Percentiles rank a stretch among this genome's conserved stretches.
Conservation (phyloP, 306 rosid genomes). For the Morella rubra region DNA sequence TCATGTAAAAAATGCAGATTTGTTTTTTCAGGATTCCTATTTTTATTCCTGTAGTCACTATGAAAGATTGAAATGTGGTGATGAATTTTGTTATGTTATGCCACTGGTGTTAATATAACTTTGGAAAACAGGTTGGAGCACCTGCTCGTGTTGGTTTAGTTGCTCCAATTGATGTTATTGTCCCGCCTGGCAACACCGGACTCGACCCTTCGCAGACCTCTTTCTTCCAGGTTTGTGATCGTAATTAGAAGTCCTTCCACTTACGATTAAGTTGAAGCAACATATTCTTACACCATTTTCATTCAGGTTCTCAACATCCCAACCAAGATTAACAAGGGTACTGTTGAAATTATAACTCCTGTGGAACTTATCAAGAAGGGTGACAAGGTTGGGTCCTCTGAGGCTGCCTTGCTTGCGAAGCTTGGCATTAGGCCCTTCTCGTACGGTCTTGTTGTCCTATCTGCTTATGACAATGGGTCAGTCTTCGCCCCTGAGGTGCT, state of each 20-base stretch:
- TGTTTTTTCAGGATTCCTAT: background rate
- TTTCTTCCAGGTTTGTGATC: slow-evolving; percentile 73
- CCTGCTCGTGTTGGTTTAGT: slow-evolving; percentile 99
- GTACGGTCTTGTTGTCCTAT: slow-evolving; percentile 70
- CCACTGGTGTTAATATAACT: background rate
- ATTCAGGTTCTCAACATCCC: slow-evolving; percentile 83
- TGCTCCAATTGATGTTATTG: slow-evolving; percentile 93
- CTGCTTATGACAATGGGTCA: slow-evolving; percentile 79
- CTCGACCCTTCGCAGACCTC: slow-evolving; percentile 95
- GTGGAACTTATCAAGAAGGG: slow-evolving; percentile 94
- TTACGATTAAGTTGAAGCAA: no score
- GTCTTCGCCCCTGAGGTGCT: slow-evolving; percentile 90
- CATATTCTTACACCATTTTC: background rate
- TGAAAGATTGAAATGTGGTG: background rate
- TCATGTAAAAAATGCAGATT: no score
- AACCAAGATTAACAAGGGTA: slow-evolving; percentile 92
- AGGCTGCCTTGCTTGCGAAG: slow-evolving; percentile 92
- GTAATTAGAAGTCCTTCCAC: background rate
- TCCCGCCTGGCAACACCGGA: slow-evolving; percentile 96
- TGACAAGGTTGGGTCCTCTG: slow-evolving; percentile 91
- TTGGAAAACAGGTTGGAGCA: slow-evolving; percentile 64
- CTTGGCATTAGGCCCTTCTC: slow-evolving; percentile 94
- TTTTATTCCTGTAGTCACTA: background rate
- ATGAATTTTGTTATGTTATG: background rate
- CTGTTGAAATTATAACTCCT: slow-evolving; percentile 92